Base-by-base conservation (phyloP, 2,329 filamentous ascomycete species). In the Colletotrichum euphorbiae region DNA sequence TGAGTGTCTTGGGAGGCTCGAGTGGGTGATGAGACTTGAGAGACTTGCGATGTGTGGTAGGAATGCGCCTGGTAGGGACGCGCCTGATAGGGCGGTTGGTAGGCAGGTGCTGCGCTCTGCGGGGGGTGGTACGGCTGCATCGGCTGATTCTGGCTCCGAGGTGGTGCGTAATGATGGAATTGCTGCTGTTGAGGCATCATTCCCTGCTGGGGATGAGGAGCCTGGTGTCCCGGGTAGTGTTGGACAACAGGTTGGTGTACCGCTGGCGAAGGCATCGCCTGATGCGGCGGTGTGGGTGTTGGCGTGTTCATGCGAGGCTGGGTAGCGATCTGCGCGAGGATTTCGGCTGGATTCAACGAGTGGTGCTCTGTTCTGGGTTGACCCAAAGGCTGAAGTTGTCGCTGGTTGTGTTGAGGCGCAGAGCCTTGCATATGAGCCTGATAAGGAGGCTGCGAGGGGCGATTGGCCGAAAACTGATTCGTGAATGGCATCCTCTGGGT, bases 261-360 rank as follows among this genome's bases (percentile, higher is more conserved):
- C 4, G 43, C 58, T 15, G 51, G 45, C 5, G 58, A 19, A 2
- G 64, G 52, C 58, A 55, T 51, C 21, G 58, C 51, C 36, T 65
- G 66, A 19, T 69, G 55, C 12, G 61, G 54, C 2, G 48, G 40
- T 12, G 66, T 66, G 9, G 66, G 66, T 1, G 66, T 69, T 13
- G 66, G 66, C 8, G 66, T 61, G 24, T 69, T 65, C 66, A 69
- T 55, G 21, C 66, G 66, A 19, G 66, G 66, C n/a, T 65, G 62
- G 15, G 62, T 65, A 9, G 66, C 66, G 55, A 69, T 66, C 31
- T 69, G 66, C 19, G 62, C 66, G 15, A 69, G 19, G 17, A 69
- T 55, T 33, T 69, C 66, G 7, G 66, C 66, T 5, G 66, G 66
- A 36, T 69, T 69, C 40, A 69, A 38, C 15, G 59, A 57, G 11